phyloP scores from a whole-genome alignment of 805 yeast species.

The Lachancea kluyveri region DNA sequence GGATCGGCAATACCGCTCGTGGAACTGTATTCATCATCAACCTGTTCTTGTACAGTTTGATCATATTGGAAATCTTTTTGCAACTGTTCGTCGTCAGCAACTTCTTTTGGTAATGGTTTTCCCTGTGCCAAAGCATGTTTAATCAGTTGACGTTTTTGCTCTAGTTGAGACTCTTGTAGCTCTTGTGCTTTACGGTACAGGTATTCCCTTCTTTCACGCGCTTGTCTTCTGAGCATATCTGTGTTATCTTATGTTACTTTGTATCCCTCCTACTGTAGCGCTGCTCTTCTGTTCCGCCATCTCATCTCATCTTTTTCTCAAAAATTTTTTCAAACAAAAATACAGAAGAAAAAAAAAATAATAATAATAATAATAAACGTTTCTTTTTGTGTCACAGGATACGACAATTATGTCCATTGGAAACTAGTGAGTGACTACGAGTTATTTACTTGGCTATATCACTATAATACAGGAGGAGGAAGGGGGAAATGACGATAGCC shows the following conservation, averaged over 20 bases:
- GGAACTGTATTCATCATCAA: slow-evolving; percentile 91
- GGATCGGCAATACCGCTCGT: slow-evolving; percentile 88
- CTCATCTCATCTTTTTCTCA: slow-evolving; percentile 12
- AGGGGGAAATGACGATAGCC: too few relatives aligned
- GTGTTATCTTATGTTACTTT: not conserved
- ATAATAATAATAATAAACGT: too few relatives aligned
- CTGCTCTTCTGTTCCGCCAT: too few relatives aligned
- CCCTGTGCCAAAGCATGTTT: slow-evolving; percentile 89
- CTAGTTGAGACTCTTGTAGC: slow-evolving; percentile 79
- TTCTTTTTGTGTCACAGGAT: too few relatives aligned
- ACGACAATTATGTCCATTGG: too few relatives aligned
- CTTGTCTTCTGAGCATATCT: slow-evolving; percentile 76
- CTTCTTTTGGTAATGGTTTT: slow-evolving; percentile 79
- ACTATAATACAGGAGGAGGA: too few relatives aligned
- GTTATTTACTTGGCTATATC: too few relatives aligned
- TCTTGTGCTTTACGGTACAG: slow-evolving; percentile 83
- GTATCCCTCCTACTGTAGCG: not conserved
- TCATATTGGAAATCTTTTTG: slow-evolving; percentile 83
- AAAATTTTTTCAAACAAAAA: slow-evolving; percentile 7
- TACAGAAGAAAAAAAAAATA: not conserved
- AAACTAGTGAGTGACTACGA: too few relatives aligned
- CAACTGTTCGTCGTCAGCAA: slow-evolving; percentile 78
- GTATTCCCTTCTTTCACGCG: slow-evolving; percentile 94
- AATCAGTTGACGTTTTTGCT: slow-evolving; percentile 80
- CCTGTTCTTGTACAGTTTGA: slow-evolving; percentile 56